Percentiles rank a stretch among this genome's conserved stretches.
Evolutionary conservation across 1,139 yeast genomes (phyloP).

Genomic region (Scheffersomyces parashehatae): DNA sequence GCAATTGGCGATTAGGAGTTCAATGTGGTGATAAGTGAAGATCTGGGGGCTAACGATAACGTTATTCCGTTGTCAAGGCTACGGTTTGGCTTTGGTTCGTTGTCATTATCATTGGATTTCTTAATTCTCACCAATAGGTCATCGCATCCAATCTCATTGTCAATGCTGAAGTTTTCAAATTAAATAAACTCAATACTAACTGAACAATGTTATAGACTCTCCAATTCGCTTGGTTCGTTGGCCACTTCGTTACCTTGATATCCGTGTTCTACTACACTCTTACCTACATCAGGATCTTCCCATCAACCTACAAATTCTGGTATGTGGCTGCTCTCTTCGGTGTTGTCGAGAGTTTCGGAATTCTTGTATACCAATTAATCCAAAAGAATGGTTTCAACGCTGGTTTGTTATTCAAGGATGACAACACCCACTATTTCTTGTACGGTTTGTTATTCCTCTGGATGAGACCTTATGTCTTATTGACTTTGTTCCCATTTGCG

Average conservation of each 20-base stretch:
- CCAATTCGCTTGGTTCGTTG: conserved; percentile 66
- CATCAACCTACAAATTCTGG: conserved; percentile 38
- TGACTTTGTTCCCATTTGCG: conserved; percentile 65
- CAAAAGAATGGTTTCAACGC: conserved; percentile 29
- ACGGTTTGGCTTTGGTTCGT: too few species aligned
- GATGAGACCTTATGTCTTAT: conserved; percentile 50
- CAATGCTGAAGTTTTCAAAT: too few species aligned
- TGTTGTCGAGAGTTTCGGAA: conserved; percentile 72
- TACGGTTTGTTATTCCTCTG: conserved; percentile 61
- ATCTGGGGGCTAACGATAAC: too few species aligned
- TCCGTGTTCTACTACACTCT: conserved; percentile 56
- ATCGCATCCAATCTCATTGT: too few species aligned
- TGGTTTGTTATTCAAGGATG: conserved; percentile 48
- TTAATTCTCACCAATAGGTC: too few species aligned
- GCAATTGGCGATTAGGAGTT: too few species aligned
- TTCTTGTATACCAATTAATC: conserved; percentile 62
- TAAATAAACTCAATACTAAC: too few species aligned
- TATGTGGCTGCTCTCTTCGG: conserved; percentile 66
- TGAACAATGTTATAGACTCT: conserved; percentile 20
- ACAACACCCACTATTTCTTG: conserved; percentile 65
- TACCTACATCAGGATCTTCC: conserved; percentile 32
- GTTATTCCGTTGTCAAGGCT: too few species aligned
- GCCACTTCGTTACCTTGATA: conserved; percentile 68
- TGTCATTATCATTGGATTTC: too few species aligned
- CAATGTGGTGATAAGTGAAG: too few species aligned